Base-by-base conservation (phyloP, 768 basidiomycete genomes). In the Strobilomyces confusus region DNA sequence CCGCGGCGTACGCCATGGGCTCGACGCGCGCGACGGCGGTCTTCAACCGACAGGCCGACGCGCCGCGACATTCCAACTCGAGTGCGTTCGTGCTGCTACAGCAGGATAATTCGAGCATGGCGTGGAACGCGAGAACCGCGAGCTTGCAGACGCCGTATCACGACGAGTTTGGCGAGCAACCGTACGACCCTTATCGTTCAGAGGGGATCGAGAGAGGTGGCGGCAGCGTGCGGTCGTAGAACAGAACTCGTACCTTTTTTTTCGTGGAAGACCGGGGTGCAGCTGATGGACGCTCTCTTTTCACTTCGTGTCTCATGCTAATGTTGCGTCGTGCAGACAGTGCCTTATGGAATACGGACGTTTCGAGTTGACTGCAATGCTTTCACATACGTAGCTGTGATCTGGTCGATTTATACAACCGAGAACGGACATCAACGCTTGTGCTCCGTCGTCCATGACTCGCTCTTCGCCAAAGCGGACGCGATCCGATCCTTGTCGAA, bases 71-170 rank as follows among this genome's bases (percentile, higher is more conserved):
- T 70, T 83, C 84, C 57, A 81, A 86, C 72, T 82, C 84, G 61
- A 84, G 83, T 57, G 79, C 85, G 33, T 88, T 89, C 62, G 73
- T 86, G 48, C 87, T 87, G n/a, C 67, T 89, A 62, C 80, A 81
- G 58, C 84, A 84, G 64, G 80, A 78, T 51, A 83, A 81, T 61
- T 60, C 73, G 50, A 81, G 78, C 60, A 75, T 74, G 59, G 75
- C 77, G 45, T 85, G 83, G 83, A 81, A 81, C 58, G 73, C 75
- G 44, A 86, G 83, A 64, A 75, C 66, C 19, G 65, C 67, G 33
- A 78, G 75, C 61, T 64, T 85, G 58, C 67, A 71, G 34, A 61
- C 71, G 26, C 72, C 73, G n/a, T 74, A 73, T 59, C 70, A 63
- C 51, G 73, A 77, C 47, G 59, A 67, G 8, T 53, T 53, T 11